These are phyloP conservation scores for Aspergillus sclerotioniger DNA, from an alignment of 495 filamentous ascomycete genomes.

Conservation along the genomic window DNA sequence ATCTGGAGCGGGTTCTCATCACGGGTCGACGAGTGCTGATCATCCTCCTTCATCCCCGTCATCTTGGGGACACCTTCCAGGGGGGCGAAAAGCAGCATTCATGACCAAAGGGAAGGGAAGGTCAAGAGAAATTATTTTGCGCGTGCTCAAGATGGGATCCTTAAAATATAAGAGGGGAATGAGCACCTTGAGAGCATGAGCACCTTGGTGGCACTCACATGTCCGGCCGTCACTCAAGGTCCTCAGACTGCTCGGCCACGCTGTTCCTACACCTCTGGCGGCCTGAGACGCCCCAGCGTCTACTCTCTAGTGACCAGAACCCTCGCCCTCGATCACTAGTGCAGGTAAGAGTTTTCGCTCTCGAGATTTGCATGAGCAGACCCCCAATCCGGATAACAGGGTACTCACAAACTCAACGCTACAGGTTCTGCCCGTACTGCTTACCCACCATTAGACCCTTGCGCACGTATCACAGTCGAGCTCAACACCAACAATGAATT, in stretches of 20 bases:
- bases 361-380: neutral
- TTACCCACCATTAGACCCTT: neutral
- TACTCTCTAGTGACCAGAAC: neutral
- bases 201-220: conserved; percentile 4
- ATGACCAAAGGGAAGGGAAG: neutral
- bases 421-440: neutral
- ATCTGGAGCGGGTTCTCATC: neutral
- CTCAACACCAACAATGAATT: neutral
- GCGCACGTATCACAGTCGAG: neutral
- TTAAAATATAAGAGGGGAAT: neutral
- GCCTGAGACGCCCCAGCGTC: neutral
- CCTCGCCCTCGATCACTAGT: neutral
- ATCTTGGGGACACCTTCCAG: no score
- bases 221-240: conserved; percentile 4
- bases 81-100: neutral
- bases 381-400: neutral
- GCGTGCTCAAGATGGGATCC: neutral
- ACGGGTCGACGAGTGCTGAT: neutral
- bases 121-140: neutral
- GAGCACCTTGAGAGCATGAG: conserved; percentile 8
- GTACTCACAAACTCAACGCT: neutral
- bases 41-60: neutral
- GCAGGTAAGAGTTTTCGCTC: neutral
- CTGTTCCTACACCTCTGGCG: neutral
- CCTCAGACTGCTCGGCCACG: neutral